Evolutionary conservation across 805 yeast genomes (phyloP).

Genomic region (Yarrowia osloensis): DNA sequence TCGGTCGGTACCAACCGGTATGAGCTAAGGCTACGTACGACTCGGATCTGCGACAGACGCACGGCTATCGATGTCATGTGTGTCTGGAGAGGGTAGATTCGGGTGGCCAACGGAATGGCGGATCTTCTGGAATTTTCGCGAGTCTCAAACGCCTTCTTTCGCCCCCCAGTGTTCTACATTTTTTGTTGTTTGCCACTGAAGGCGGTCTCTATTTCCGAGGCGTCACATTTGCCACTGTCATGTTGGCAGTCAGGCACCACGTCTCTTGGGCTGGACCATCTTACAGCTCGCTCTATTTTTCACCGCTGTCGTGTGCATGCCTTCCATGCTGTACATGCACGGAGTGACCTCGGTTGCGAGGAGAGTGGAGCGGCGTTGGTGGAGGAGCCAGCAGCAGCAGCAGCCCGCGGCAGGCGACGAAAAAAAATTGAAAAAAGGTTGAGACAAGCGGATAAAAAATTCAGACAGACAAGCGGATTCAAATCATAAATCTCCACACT

Average conservation of each 20-base stretch:
- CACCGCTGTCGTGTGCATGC: conserved; percentile 11
- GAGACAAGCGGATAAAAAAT: not conserved
- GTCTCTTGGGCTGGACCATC: not conserved
- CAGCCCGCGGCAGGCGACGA: not conserved
- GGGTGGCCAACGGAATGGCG: not conserved
- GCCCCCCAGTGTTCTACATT: too few species aligned
- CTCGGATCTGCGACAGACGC: conserved; percentile 22
- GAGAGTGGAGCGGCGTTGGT: conserved; percentile 6
- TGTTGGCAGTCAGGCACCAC: not conserved
- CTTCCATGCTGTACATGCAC: not conserved
- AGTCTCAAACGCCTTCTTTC: too few species aligned
- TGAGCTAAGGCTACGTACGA: not conserved
- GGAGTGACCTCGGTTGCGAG: conserved; percentile 12
- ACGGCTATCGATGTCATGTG: conserved; percentile 4
- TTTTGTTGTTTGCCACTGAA: not conserved
- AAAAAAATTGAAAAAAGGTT: not conserved
- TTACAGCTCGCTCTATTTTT: too few species aligned
- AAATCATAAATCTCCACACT: conserved; percentile 20
- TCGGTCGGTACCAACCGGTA: not conserved
- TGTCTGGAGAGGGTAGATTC: not conserved
- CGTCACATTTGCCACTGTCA: not conserved
- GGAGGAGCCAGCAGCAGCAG: not conserved
- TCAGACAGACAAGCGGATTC: too few species aligned
- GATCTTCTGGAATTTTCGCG: not conserved
- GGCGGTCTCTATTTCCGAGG: not conserved